These are phyloP conservation scores for Neurospora tetraspora DNA, from an alignment of 495 filamentous ascomycete genomes.

Conservation along the genomic window DNA sequence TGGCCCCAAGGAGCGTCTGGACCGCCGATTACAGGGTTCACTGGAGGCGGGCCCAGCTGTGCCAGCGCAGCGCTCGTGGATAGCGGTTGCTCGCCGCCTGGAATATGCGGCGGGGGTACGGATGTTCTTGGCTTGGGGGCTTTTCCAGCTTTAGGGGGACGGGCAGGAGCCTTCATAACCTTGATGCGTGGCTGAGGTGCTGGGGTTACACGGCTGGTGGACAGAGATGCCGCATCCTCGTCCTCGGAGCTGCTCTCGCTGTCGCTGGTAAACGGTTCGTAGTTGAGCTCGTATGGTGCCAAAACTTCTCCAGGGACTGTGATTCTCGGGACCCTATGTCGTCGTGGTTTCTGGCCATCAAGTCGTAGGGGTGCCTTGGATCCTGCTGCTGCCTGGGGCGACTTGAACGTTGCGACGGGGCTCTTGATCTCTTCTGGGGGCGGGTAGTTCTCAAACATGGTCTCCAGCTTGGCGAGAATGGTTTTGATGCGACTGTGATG, in stretches of 20 bases:
- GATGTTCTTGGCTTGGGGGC: slow-evolving; percentile 24
- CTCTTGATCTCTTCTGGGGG: slow-evolving; percentile 43
- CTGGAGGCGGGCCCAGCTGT: slow-evolving; percentile 65
- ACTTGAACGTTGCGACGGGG: slow-evolving; percentile 33
- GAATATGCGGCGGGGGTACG: slow-evolving; percentile 43
- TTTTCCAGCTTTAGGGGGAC: slow-evolving; percentile 29
- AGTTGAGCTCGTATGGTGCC: slow-evolving; percentile 46
- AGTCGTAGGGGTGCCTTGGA: slow-evolving; percentile 51
- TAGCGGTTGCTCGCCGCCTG: slow-evolving; percentile 40
- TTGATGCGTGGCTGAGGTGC: slow-evolving; percentile 32
- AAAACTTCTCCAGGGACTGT: slow-evolving; percentile 50
- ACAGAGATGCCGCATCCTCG: slow-evolving; percentile 22
- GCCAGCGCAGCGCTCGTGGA: slow-evolving; percentile 78
- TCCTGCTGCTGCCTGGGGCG: slow-evolving; percentile 46
- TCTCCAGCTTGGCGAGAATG: slow-evolving; percentile 73
- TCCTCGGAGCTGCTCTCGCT: slow-evolving; percentile 34
- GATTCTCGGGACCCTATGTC: slow-evolving; percentile 35
- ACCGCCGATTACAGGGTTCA: slow-evolving; percentile 64
- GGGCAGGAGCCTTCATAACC: slow-evolving; percentile 21
- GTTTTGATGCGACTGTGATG: slow-evolving; percentile 66
- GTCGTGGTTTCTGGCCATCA: slow-evolving; percentile 40
- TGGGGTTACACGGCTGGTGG: slow-evolving; percentile 21
- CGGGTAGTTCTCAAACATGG: slow-evolving; percentile 51
- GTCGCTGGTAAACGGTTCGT: slow-evolving; percentile 37
- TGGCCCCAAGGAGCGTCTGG: slow-evolving; percentile 80